Evolutionary conservation across 768 basidiomycete genomes (phyloP), one percentile per base, ranked within the genome.

Genomic region (Agaricus sinodeliciosus): DNA sequence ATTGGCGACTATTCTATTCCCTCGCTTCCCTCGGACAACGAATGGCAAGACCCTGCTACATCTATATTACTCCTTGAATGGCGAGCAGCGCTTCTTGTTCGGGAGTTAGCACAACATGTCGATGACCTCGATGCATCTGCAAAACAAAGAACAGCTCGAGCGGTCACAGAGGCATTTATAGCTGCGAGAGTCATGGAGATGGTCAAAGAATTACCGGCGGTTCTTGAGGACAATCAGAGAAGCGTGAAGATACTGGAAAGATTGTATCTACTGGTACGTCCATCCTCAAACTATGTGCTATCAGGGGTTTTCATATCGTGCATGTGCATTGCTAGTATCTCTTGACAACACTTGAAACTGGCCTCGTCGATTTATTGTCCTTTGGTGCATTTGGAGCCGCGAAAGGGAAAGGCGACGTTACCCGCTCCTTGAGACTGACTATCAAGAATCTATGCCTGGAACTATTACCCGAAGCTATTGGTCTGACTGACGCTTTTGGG

Each of bases 401-500:
- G 9, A 19, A 50, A 6, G 55, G 49, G 2, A 31, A 31, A 9
- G 59, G 54, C 3, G 80, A 85, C 56, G 69, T 75, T 1, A 74
- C 78, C 0, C 69, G 73, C 35, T 65, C 63, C 0, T 62, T 87
- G 19, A 78, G 85, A 9, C 59, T 74, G 18, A 68, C 76, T 4
- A 78, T 86, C 55, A 65, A 77, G 25, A 44, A 60, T 4, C 56
- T 78, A 0, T 86, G 82, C 61, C 58, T 65, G 7, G 72, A 73
- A 43, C 57, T 90, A 9, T 63, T 87, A 0, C 82, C 85, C 0
- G 75, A 90, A 54, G 77, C 76, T 4, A 79, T 90, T 49, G 84
- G 81, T 0, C 67, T 90, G 49, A 81, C 75, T 4, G 87, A 90
- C 61, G 80, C 84, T 3, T 88, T 90, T 62, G 83, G 80, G 0